Evolutionary conservation across 768 basidiomycete species (phyloP).

Genomic region (Mycena alexandri): DNA sequence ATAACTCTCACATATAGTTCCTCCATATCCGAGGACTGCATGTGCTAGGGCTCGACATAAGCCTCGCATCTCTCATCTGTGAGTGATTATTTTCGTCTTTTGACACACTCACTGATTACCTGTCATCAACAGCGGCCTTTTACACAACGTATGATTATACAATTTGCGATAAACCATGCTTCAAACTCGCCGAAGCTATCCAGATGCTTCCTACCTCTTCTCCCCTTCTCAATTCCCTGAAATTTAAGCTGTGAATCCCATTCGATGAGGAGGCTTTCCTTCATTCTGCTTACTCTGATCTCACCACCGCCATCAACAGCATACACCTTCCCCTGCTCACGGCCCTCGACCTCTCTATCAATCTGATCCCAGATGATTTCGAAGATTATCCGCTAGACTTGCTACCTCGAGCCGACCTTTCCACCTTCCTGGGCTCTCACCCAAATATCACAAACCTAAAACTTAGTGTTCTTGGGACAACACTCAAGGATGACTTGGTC

Average conservation of each 20-base stretch:
- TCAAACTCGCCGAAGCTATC: slow-evolving; percentile 4
- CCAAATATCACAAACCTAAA: slow-evolving; percentile 10
- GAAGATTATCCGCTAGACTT: background rate
- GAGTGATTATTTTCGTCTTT: background rate
- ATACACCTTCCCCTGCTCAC: slow-evolving; percentile 2
- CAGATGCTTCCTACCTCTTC: slow-evolving; percentile 6
- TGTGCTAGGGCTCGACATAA: background rate
- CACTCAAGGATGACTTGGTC: background rate
- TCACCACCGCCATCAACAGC: background rate
- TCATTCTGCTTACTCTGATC: background rate
- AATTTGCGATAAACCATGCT: background rate
- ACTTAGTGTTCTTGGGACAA: background rate
- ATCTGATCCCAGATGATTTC: background rate
- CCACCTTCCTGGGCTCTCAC: slow-evolving; percentile 11
- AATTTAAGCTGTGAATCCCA: background rate
- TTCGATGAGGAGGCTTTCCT: background rate
- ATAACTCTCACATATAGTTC: background rate
- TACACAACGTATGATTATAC: background rate
- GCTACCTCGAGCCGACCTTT: slow-evolving; percentile 7
- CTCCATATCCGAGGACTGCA: slow-evolving; percentile 16
- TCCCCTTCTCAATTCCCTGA: background rate
- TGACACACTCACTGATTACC: background rate
- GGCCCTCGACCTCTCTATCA: background rate
- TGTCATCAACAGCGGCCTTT: background rate
- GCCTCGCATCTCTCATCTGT: background rate